Conservation (phyloP, 2,329 filamentous ascomycete genomes). For the Pestalotiopsis sp. region DNA sequence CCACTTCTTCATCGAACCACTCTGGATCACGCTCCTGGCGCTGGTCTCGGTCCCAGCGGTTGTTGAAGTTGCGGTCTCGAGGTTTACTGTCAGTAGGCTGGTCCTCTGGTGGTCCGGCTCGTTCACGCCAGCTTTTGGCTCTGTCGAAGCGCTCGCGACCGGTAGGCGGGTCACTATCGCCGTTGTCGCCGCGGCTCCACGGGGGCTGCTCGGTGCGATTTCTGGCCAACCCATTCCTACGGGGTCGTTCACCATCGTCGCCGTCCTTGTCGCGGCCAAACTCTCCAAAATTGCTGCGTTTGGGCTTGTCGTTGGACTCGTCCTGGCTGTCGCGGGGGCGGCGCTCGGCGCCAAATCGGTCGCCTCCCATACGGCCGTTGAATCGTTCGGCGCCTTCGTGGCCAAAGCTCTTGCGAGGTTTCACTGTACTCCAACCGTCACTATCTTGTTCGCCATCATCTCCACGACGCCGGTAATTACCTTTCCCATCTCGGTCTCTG, state of each 20-base stretch:
- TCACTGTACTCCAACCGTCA: slow-evolving; percentile 75
- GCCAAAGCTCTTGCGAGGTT: slow-evolving; percentile 73
- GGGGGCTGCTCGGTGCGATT: slow-evolving; percentile 66
- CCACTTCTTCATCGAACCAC: slow-evolving; percentile 79
- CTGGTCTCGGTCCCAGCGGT: slow-evolving; percentile 43
- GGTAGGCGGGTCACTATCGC: slow-evolving; percentile 32
- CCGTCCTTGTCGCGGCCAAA: slow-evolving; percentile 47
- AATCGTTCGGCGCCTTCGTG: slow-evolving; percentile 73
- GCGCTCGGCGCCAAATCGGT: slow-evolving; percentile 40
- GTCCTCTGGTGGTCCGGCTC: slow-evolving; percentile 45
- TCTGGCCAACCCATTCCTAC: slow-evolving; percentile 66
- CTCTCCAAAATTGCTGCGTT: slow-evolving; percentile 50
- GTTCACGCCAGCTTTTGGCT: slow-evolving; percentile 64
- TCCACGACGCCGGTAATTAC: slow-evolving; percentile 53
- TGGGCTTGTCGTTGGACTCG: slow-evolving; percentile 56
- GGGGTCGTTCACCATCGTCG: slow-evolving; percentile 55
- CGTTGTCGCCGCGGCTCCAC: slow-evolving; percentile 69
- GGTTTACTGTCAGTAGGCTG: slow-evolving; percentile 3
- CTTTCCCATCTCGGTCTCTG: slow-evolving; percentile 50
- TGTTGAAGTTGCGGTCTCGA: neutral
- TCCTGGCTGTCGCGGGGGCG: slow-evolving; percentile 43
- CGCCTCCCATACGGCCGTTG: slow-evolving; percentile 62
- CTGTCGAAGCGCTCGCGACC: slow-evolving; percentile 58
- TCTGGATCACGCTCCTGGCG: slow-evolving; percentile 81
- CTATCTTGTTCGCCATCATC: slow-evolving; percentile 60